Base-by-base conservation (phyloP, 352 stramenopile genomes). In the Phytophthora ohioensis region DNA sequence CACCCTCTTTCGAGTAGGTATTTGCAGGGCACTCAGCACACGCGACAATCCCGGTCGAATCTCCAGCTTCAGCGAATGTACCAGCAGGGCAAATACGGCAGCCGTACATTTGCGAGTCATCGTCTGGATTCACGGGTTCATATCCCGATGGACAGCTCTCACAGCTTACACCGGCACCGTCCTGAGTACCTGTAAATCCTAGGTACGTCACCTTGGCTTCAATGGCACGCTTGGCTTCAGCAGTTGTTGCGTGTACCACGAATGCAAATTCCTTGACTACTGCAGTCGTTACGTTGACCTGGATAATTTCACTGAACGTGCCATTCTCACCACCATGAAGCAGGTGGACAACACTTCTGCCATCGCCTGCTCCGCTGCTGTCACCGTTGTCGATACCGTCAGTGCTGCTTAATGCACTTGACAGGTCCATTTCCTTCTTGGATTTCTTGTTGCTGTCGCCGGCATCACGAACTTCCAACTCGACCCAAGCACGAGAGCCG, bases 291-390 rank as follows among this genome's bases (percentile, higher is more conserved):
- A 90, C 69, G 38, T 90, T 82, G 36, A 94, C 69, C 4, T 64
- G 47, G n/a, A 94, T 74, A 12, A 84, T 30, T 57, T 91, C 76
- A 2, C 30, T 89, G 35, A 86, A 85, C 11, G 82, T 91, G 12
- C 86, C 86, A 54, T 94, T 94, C 46, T 88, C 81, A 7, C 78
- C 70, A 13, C 86, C 86, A 70, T 92, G 87, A 13, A 76, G 48
- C 30, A 94, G 45, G 55, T 91, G 83, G 5, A 91, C 61, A 15
- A 85, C 57, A 32, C 71, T 83, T 9, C 63, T 62, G 41, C 82
- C 66, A 0, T 77, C 58, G 11, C 31, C 35, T 5, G 38, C 34
- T 30, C 34, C 47, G 17, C 63, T 73, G 47, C 46, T 55, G 48
- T 17, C 10, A 38, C 17, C 17, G 17, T 21, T 21, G 17, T 74